Conservation (phyloP, 83 land plant genomes). For the Picea mariana region DNA sequence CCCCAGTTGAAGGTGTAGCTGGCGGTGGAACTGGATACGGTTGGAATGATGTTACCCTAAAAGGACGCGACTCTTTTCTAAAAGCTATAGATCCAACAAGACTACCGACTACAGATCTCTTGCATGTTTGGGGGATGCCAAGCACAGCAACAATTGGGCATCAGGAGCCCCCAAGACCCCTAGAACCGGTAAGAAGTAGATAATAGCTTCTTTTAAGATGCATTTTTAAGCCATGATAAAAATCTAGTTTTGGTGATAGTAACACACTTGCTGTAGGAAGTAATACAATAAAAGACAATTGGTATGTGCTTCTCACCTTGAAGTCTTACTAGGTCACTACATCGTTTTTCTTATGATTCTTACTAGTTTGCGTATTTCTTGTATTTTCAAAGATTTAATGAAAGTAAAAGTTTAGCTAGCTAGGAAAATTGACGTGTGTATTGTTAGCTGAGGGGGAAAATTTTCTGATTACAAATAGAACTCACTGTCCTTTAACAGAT, state of each 20-base stretch:
- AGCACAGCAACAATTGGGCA: conserved; percentile 90
- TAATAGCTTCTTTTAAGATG: background rate
- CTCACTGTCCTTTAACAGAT: no score
- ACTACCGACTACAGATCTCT: conserved; percentile 63
- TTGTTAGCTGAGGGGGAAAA: no score
- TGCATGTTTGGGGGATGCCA: conserved; percentile 94
- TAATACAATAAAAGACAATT: background rate
- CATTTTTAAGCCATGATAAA: background rate
- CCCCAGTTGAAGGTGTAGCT: conserved; percentile 94
- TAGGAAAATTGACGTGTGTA: no score
- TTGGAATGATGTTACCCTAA: conserved; percentile 61
- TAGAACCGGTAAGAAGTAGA: conserved; percentile 69
- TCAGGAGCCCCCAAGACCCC: conserved; percentile 84
- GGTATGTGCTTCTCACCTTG: background rate
- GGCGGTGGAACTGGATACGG: conserved; percentile 99
- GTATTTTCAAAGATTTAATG: background rate
- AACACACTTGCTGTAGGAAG: background rate
- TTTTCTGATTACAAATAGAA: no score
- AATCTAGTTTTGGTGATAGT: background rate
- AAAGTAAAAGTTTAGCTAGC: no score
- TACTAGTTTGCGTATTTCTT: background rate
- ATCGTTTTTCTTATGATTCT: background rate
- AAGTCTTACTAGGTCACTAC: no score
- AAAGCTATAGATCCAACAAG: conserved; percentile 60
- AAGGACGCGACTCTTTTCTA: conserved; percentile 13